These are phyloP conservation scores for Dictyostelium capitatum DNA, from an alignment of 78 protist species.

Conservation along the genomic window DNA sequence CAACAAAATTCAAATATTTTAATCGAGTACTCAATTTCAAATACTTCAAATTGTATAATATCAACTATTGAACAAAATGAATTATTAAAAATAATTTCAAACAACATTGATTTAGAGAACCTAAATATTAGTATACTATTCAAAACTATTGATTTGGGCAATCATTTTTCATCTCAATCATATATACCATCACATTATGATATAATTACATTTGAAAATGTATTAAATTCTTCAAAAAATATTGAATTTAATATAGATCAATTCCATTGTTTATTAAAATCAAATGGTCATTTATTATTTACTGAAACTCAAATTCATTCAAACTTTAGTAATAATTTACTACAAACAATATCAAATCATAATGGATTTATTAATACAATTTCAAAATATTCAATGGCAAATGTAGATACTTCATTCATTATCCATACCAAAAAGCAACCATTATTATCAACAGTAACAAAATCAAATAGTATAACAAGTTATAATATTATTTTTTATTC, in stretches of 20 bases:
- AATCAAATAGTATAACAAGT: not conserved
- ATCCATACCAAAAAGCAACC: not conserved
- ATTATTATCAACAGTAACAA: not conserved
- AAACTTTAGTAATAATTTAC: not conserved
- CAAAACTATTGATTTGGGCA: not conserved
- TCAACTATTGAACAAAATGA: too few species aligned
- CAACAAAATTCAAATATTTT: not conserved
- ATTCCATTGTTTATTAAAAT: not conserved
- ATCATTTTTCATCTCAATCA: not conserved
- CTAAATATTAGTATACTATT: not conserved
- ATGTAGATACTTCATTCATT: not conserved
- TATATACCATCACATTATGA: conserved; percentile 1
- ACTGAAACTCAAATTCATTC: not conserved
- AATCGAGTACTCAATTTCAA: not conserved
- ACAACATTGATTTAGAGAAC: too few species aligned
- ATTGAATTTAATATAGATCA: not conserved
- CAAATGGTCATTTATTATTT: not conserved
- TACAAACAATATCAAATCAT: not conserved
- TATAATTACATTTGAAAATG: not conserved
- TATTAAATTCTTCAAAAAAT: not conserved
- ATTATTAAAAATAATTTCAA: too few species aligned
- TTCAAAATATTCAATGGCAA: not conserved
- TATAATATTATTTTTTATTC: not conserved
- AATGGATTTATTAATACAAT: not conserved
- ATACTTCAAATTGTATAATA: not conserved